Percentiles rank a stretch among this genome's conserved stretches.
These are phyloP conservation scores for Aristolochia contorta DNA, from an alignment of 164 flowering plant genomes.

Conservation along the genomic window DNA sequence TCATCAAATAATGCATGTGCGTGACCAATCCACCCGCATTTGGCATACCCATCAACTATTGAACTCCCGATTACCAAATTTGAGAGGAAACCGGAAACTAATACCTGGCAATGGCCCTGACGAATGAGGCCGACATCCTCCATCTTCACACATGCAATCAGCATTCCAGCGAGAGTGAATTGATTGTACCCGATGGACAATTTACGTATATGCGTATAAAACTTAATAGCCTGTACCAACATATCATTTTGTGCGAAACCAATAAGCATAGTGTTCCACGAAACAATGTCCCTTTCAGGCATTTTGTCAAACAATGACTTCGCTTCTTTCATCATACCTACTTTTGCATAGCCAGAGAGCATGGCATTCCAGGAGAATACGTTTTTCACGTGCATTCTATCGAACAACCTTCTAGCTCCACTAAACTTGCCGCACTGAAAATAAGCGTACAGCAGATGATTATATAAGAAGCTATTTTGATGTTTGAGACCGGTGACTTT, in stretches of 20 bases:
- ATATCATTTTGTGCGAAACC: constrained; percentile 39
- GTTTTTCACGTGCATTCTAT: constrained; percentile 53
- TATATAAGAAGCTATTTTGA: constrained; percentile 37
- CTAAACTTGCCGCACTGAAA: constrained; percentile 34
- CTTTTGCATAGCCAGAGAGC: constrained; percentile 64
- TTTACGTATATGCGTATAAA: constrained; percentile 36
- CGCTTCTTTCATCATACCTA: constrained; percentile 38
- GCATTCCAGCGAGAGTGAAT: constrained; percentile 59
- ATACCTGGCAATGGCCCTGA: constrained; percentile 64
- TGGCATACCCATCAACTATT: constrained; percentile 57
- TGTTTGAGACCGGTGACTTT: constrained; percentile 35
- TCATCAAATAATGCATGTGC: constrained; percentile 52
- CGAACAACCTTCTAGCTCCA: constrained; percentile 49
- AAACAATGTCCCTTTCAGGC: constrained; percentile 58
- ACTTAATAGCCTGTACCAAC: constrained; percentile 34
- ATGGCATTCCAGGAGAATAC: constrained; percentile 62
- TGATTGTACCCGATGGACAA: constrained; percentile 34
- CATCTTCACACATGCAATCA: constrained; percentile 51
- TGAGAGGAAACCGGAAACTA: constrained; percentile 37
- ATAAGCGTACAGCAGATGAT: constrained; percentile 52
- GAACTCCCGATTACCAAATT: constrained; percentile 56
- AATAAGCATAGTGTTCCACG: constrained; percentile 75
- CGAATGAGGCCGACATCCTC: constrained; percentile 30
- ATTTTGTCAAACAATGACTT: constrained; percentile 46
- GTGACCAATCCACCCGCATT: constrained; percentile 40